phyloP scores from a whole-genome alignment of 1,284 basidiomycete genomes.

The Phylloboletellus chloephorus region DNA sequence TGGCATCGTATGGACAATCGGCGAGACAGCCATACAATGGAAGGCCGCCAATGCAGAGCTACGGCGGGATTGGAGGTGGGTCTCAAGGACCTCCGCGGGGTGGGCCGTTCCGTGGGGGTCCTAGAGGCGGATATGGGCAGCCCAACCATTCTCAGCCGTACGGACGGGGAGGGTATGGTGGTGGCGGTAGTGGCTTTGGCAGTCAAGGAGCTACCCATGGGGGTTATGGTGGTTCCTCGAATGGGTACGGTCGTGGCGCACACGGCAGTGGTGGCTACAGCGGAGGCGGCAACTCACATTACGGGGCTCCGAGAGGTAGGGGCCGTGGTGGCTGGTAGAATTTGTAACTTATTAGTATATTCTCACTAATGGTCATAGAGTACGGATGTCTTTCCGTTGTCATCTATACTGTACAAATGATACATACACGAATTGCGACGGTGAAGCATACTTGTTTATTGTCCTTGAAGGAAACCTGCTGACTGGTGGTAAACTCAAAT shows the following conservation, averaged over 20 bases:
- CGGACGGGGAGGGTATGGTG: constrained; percentile 28
- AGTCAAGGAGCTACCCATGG: constrained; percentile 12
- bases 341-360: constrained; percentile 33
- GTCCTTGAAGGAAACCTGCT: background rate
- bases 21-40: constrained; percentile 28
- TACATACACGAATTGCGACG: constrained; percentile 11
- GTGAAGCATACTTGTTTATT: constrained; percentile 5
- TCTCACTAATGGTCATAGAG: constrained; percentile 10
- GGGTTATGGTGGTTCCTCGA: constrained; percentile 35
- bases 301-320: constrained; percentile 32
- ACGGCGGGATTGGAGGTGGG: constrained; percentile 25
- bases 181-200: constrained; percentile 15
- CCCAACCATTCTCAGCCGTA: constrained; percentile 21
- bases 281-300: constrained; percentile 18
- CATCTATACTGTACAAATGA: constrained; percentile 20
- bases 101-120: constrained; percentile 24
- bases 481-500: constrained; percentile 2
- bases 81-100: constrained; percentile 24
- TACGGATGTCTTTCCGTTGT: constrained; percentile 7
- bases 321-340: constrained; percentile 38
- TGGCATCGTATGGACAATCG: constrained; percentile 20
- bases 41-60: constrained; percentile 23
- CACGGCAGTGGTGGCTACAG: constrained; percentile 21
- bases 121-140: constrained; percentile 25
- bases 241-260: constrained; percentile 47